phyloP scores from a whole-genome alignment of 2,329 filamentous ascomycete species.

The Paradendryphiella salina region DNA sequence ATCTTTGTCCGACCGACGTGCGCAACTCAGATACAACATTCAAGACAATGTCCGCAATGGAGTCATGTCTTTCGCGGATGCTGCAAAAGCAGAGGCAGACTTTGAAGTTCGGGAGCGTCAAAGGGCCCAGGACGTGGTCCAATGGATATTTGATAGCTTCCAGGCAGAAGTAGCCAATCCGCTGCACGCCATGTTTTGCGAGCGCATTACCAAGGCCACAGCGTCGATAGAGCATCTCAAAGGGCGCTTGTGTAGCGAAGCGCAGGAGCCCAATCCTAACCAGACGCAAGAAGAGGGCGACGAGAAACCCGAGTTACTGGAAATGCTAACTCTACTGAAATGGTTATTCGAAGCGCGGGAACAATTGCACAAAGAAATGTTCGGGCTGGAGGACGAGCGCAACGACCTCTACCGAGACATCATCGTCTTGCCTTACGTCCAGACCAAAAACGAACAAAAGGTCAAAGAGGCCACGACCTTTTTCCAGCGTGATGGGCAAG shows the following conservation, averaged over 20 bases:
- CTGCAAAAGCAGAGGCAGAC: conserved; percentile 77
- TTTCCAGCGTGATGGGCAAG: conserved; percentile 76
- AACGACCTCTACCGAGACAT: conserved; percentile 86
- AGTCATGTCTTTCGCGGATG: conserved; percentile 79
- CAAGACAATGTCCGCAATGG: conserved; percentile 78
- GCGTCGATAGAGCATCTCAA: conserved; percentile 77
- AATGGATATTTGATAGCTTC: conserved; percentile 81
- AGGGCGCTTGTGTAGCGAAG: conserved; percentile 72
- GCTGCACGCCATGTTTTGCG: conserved; percentile 76
- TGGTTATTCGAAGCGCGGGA: conserved; percentile 98
- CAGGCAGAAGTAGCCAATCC: conserved; percentile 82
- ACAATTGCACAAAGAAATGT: conserved; percentile 79
- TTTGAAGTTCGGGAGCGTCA: conserved; percentile 71
- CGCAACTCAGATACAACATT: conserved; percentile 72
- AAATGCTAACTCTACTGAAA: conserved; percentile 91
- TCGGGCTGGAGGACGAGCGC: conserved; percentile 80
- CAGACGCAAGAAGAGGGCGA: conserved; percentile 93
- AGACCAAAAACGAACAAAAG: conserved; percentile 74
- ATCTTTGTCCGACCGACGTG: conserved; percentile 63
- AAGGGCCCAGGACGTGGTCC: conserved; percentile 71
- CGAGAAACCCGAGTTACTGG: conserved; percentile 88
- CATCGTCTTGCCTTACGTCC: conserved; percentile 78
- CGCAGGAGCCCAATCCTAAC: conserved; percentile 70
- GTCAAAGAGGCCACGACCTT: conserved; percentile 77
- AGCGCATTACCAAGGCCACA: conserved; percentile 73